Base-by-base conservation (phyloP, 495 filamentous ascomycete genomes). In the Extremus antarcticus region DNA sequence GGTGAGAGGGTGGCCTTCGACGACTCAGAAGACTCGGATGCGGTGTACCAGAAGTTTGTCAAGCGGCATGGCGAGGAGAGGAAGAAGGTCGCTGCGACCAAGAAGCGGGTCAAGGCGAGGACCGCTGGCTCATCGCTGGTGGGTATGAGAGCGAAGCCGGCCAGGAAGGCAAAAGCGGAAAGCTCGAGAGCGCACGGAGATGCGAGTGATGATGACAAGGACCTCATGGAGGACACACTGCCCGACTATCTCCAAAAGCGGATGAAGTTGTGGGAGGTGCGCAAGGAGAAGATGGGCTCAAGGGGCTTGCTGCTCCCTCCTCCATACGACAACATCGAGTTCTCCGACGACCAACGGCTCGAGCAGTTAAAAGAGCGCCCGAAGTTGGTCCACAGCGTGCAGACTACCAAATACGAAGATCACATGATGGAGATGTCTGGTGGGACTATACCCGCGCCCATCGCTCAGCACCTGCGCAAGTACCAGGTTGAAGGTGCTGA, bases 391-490 rank as follows among this genome's bases (percentile, higher is more conserved):
- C 70, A 66, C 25, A 73, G 80, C 49, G 78, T 76, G 16, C 80
- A 86, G 0, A 81, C 71, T 45, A 76, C 81, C 10, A 68, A 75
- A 13, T 92, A 94, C 65, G 75, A 83, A 59, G 87, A 94, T 57
- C 83, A 91, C 43, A 71, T 77, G 21, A 73, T 97, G 32, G 76
- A 79, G 17, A 79, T 81, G 57, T 92, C 94, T 1, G 77, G 83
- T 0, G 94, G 92, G 0, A 58, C 92, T 10, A 88, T 98, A 53
- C 92, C 92, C 0, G 90, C 90, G 2, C 80, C 88, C 1, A 87
- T 96, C 51, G 89, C 92, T 1, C 91, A 95, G 65, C 95, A 91
- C 74, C 74, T 98, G 38, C 82, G 92, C 25, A 84, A 87, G 54
- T 98, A 98, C 65, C 92, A 98, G 68, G 75, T 97, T 2, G 76